Evolutionary conservation across 495 filamentous ascomycete genomes (phyloP), one percentile per base, ranked within the genome.

Genomic region (Oidiodendron maius): DNA sequence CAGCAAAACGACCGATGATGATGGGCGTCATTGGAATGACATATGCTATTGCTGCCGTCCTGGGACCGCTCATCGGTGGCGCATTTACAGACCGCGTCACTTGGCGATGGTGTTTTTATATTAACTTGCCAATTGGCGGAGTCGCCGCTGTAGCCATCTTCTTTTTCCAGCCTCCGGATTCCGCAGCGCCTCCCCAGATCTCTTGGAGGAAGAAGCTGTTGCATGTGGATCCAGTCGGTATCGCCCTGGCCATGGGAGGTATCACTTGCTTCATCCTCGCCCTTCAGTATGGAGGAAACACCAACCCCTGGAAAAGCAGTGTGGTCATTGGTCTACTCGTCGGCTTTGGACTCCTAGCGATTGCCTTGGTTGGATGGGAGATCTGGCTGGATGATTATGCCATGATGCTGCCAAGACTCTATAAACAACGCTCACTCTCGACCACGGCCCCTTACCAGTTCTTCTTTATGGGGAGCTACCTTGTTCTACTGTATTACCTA

Each of bases 261-360:
- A 10, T 41, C 20, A 18, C 37, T 1, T 24, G 28, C 15, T 40
- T 42, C 25, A 26, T 35, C 24, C 53, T 44, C 15, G 37, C 46
- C 30, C 17, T 32, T 35, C n/a, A 61, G 76, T 37, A 77, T 79
- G 89, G 87, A 38, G 89, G 87, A 3, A 76, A 74, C 0, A 74
- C 65, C 21, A 87, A 90, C 50, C 50, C 63, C 0, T 93, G 88
- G 87, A 56, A 52, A 40, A 71, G 70, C 51, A 76, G 67, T 40
- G 77, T 78, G 13, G 81, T 91, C 52, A 84, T 91, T 46, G 74
- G 74, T 1, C 69, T 90, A 2, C 79, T 91, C 30, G 72, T 86
- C 8, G 55, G 86, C n/a, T 84, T 82, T 47, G 82, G 69, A 10
- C 60, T 91, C 3, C 65, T 93, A 13, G 68, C 77, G 25, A 51